Conservation (phyloP, 2,329 filamentous ascomycete genomes). For the Ophiosphaerella narmari region DNA sequence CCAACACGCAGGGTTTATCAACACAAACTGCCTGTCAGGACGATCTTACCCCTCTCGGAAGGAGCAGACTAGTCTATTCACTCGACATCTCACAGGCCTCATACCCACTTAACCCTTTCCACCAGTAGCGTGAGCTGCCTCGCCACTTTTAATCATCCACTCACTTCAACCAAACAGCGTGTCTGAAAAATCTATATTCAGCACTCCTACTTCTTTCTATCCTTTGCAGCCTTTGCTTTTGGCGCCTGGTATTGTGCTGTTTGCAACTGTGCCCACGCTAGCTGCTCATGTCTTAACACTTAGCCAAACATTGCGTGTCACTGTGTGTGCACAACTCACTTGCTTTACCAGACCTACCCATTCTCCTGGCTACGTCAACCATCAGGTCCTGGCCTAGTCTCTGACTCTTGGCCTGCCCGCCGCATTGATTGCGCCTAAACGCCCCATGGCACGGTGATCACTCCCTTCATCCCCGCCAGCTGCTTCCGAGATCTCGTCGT, state of each 20-base stretch:
- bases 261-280: slow-evolving; percentile 33
- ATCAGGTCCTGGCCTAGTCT: slow-evolving; percentile 22
- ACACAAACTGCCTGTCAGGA: slow-evolving; percentile 7
- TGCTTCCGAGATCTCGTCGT: slow-evolving; percentile 41
- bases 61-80: slow-evolving; percentile 7
- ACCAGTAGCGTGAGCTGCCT: slow-evolving; percentile 40
- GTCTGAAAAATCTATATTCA: slow-evolving; percentile 36
- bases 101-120: slow-evolving; percentile 30
- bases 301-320: slow-evolving; percentile 31
- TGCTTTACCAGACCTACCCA: slow-evolving; percentile 26
- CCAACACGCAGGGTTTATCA: slow-evolving; percentile 27
- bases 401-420: slow-evolving; percentile 33
- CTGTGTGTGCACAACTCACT: slow-evolving; percentile 22
- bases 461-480: slow-evolving; percentile 36
- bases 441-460: slow-evolving; percentile 41
- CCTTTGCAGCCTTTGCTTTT: slow-evolving; percentile 38
- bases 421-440: slow-evolving; percentile 33
- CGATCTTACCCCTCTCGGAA: slow-evolving; percentile 9
- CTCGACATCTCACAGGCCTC: slow-evolving; percentile 18
- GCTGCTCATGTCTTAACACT: slow-evolving; percentile 22
- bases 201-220: slow-evolving; percentile 36
- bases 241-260: slow-evolving; percentile 29
- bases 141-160: slow-evolving; percentile 48
- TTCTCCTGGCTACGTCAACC: slow-evolving; percentile 19
- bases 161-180: slow-evolving; percentile 40